Evolutionary conservation across 176 grass and related monocot genomes (phyloP).

Genomic region (Bothriochloa decipiens): DNA sequence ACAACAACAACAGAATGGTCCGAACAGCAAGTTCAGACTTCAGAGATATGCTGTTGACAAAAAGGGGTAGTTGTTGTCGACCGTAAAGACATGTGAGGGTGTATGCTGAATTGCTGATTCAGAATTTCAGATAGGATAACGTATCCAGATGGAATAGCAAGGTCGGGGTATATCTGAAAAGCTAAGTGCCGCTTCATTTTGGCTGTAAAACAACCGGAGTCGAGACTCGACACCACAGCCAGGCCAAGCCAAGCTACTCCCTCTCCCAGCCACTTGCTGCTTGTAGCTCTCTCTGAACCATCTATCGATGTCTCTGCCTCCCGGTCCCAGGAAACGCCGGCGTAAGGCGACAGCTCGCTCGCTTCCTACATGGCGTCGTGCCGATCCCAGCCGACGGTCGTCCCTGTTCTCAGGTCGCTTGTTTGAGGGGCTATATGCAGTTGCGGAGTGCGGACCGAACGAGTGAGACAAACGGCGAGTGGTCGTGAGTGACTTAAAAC

Average conservation of each 20-base stretch:
- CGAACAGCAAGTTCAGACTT: not conserved
- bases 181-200: slow-evolving; percentile 2
- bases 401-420: too few species aligned
- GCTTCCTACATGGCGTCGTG: too few species aligned
- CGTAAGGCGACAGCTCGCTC: too few species aligned
- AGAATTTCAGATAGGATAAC: not conserved
- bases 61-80: not conserved
- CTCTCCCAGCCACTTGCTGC: too few species aligned
- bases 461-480: too few species aligned
- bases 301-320: not conserved
- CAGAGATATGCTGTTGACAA: not conserved
- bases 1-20: not conserved
- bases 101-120: too few species aligned
- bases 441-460: not conserved
- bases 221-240: not conserved
- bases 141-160: not conserved
- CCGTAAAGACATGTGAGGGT: not conserved
- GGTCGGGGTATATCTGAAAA: not conserved
- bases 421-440: too few species aligned
- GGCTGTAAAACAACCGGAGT: not conserved
- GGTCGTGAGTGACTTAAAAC: too few species aligned
- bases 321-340: too few species aligned
- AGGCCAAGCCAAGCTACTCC: not conserved
- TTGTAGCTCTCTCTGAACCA: not conserved
- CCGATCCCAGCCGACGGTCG: too few species aligned